Evolutionary conservation across 208 protist genomes (phyloP), one percentile per base, ranked within the genome.

Genomic region (Leptomonas pyrrhocoris): DNA sequence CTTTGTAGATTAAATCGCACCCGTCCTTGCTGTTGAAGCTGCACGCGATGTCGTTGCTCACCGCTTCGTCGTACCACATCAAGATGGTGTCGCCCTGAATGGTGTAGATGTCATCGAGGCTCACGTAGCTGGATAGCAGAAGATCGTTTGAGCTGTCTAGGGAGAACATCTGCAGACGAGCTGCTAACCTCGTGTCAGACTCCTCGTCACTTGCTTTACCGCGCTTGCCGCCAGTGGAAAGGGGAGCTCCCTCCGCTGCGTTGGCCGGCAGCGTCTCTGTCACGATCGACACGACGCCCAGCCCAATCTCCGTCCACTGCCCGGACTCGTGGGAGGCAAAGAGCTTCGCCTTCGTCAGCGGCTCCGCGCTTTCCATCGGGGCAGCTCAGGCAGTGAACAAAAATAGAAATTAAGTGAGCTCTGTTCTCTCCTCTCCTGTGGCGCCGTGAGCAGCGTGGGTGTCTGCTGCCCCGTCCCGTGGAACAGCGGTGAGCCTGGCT

Each of bases 291-390:
- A 94, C 89, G 27, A 89, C 61, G 28, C 89, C 89, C 6, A 90
- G 62, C 25, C 85, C 89, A 42, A 94, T 86, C 62, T 90, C 81
- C 19, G 73, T 85, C 83, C 90, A 92, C 57, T 72, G 53, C 27
- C 61, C 74, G 0, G 83, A 62, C 21, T 77, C 77, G 19, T 77
- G 77, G 0, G 64, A 78, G n/a, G 83, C 79, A 81, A 89, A 93
- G 46, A 95, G 78, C 54, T 86, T 89, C 21, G 86, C 90, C 68
- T 93, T 93, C 6, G 90, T 93, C 23, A 90, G 74, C 31, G 79
- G 73, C 1, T 81, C 81, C 21, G 13, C n/a, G 30, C 28, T 56
- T 19, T 71, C 73, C 68, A 71, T 68, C 5, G 25, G 34, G 15
- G 30, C 43, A 50, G 25, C 68, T 58, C 19, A 87, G 55, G 30